A percentile compares a stretch with the other conserved stretches of the same genome.
Conservation (phyloP, 2,329 filamentous ascomycete species). For the Phaeosphaeriaceae sp. region DNA sequence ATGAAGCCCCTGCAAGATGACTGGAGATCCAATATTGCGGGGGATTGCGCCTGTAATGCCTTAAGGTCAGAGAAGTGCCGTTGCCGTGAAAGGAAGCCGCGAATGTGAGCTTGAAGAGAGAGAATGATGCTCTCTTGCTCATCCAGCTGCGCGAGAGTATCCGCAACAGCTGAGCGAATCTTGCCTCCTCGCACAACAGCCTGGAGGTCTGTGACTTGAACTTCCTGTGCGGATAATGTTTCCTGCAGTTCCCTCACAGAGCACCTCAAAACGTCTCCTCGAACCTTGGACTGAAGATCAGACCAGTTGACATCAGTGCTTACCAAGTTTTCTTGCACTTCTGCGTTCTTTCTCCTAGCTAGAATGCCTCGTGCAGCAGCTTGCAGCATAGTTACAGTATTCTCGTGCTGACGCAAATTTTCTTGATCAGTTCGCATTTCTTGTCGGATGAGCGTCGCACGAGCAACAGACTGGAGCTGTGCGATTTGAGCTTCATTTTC, state of each 20-base stretch:
- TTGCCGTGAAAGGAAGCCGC: constrained; percentile 56
- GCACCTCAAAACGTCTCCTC: constrained; percentile 47
- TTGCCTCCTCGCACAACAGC: constrained; percentile 48
- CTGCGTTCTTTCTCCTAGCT: constrained; percentile 49
- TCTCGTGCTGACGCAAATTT: constrained; percentile 47
- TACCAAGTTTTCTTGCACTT: constrained; percentile 51
- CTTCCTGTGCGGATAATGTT: constrained; percentile 39
- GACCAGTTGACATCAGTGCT: constrained; percentile 51
- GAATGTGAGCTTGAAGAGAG: constrained; percentile 60
- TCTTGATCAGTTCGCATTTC: constrained; percentile 43
- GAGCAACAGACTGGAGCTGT: constrained; percentile 50
- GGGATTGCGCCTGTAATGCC: constrained; percentile 64
- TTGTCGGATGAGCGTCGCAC: constrained; percentile 51
- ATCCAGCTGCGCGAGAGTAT: constrained; percentile 49
- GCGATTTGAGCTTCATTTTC: constrained; percentile 58
- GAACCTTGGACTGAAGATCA: constrained; percentile 54
- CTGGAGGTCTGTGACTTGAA: constrained; percentile 48
- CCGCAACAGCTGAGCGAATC: constrained; percentile 38
- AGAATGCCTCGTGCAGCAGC: constrained; percentile 64
- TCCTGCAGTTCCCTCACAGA: constrained; percentile 38
- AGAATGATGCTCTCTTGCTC: constrained; percentile 53
- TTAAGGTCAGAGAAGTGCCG: constrained; percentile 53
- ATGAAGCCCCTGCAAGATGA: constrained; percentile 69
- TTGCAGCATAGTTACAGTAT: constrained; percentile 63
- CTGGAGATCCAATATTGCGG: constrained; percentile 68